Evolutionary conservation across 2,329 filamentous ascomycete genomes (phyloP).

Genomic region (Aspergillus flavus): DNA sequence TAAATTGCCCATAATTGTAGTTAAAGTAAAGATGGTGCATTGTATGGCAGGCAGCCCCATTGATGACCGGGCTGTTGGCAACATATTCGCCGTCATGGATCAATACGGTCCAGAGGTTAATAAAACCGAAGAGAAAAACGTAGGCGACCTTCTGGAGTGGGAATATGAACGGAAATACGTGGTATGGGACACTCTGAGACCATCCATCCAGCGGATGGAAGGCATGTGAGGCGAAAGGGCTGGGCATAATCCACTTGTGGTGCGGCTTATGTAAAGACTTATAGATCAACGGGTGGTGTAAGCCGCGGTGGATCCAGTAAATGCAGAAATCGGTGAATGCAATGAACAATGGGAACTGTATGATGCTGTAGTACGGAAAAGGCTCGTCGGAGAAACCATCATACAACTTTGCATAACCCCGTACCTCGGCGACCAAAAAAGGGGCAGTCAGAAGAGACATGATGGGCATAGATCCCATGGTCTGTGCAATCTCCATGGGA

Average conservation of each 20-base stretch:
- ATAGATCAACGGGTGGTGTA: slow-evolving; percentile 81
- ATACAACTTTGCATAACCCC: slow-evolving; percentile 85
- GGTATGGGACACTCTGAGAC: slow-evolving; percentile 85
- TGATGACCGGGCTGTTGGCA: slow-evolving; percentile 86
- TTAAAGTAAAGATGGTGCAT: slow-evolving; percentile 87
- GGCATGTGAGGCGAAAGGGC: slow-evolving; percentile 86
- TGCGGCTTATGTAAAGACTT: slow-evolving; percentile 93
- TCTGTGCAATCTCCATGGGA: slow-evolving; percentile 79
- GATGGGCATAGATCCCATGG: slow-evolving; percentile 72
- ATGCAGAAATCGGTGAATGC: slow-evolving; percentile 86
- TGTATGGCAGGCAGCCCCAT: slow-evolving; percentile 91
- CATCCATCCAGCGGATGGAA: slow-evolving; percentile 95
- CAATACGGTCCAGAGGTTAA: slow-evolving; percentile 96
- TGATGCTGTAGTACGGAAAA: slow-evolving; percentile 73
- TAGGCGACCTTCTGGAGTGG: slow-evolving; percentile 90
- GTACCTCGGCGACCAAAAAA: slow-evolving; percentile 80
- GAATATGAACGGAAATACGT: slow-evolving; percentile 89
- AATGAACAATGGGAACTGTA: slow-evolving; percentile 87
- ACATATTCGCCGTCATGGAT: slow-evolving; percentile 96
- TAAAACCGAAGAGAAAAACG: slow-evolving; percentile 81
- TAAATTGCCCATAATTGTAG: slow-evolving; percentile 95
- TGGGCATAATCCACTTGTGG: slow-evolving; percentile 99
- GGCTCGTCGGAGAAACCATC: slow-evolving; percentile 75
- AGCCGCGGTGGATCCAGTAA: slow-evolving; percentile 86
- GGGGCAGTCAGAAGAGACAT: slow-evolving; percentile 83